Evolutionary conservation across 306 rosid species (phyloP).

Genomic region (Begonia masoniana): DNA sequence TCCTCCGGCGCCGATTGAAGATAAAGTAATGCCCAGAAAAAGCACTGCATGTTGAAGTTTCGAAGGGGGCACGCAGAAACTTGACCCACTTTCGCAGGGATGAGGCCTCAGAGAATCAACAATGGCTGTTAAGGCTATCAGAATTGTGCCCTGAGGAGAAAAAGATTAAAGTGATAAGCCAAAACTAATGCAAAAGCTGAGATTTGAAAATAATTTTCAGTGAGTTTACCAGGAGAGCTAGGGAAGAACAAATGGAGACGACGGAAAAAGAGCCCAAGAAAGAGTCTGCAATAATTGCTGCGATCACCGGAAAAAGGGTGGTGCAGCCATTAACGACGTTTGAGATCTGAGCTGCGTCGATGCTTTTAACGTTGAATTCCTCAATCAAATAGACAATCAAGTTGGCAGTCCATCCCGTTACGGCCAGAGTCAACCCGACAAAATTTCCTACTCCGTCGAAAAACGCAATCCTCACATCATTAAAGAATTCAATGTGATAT

Average conservation of each 20-base stretch:
- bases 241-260: constrained; percentile 12
- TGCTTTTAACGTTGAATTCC: constrained; percentile 20
- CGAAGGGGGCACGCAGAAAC: constrained; percentile 14
- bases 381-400: constrained; percentile 24
- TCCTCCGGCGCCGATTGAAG: constrained; percentile 24
- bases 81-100: constrained; percentile 8
- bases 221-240: constrained; percentile 25
- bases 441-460: constrained; percentile 11
- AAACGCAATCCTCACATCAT: background rate
- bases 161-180: too few relatives aligned
- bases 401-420: constrained; percentile 20
- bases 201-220: background rate
- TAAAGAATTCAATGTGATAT: too few relatives aligned
- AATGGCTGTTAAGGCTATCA: constrained; percentile 18
- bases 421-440: constrained; percentile 18
- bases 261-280: constrained; percentile 21
- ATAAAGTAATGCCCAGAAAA: constrained; percentile 13
- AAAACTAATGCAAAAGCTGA: too few relatives aligned
- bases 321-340: constrained; percentile 21
- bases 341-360: constrained; percentile 24
- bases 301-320: constrained; percentile 19
- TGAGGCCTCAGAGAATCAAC: constrained; percentile 17
- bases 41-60: constrained; percentile 20
- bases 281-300: constrained; percentile 29
- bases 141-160: constrained; percentile 13